Evolutionary conservation across 306 rosid genomes (phyloP).

Genomic region (Castanospermum australe): DNA sequence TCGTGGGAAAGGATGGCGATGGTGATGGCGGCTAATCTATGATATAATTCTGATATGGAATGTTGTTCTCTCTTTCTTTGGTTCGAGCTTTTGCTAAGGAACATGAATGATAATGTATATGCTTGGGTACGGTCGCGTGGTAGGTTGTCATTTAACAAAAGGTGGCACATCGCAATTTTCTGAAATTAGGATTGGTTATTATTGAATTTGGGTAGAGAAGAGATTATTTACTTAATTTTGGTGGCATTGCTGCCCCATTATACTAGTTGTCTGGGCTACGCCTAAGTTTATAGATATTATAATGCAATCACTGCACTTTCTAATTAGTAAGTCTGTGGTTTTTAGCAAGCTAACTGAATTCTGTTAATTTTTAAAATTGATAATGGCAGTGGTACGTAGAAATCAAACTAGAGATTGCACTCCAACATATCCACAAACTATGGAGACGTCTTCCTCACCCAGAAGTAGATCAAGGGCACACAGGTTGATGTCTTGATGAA

Average conservation of each 20-base stretch:
- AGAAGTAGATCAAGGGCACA: too few species aligned
- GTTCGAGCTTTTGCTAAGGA: not conserved
- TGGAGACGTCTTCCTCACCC: too few species aligned
- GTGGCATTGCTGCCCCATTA: not conserved
- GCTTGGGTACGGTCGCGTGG: not conserved
- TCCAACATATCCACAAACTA: too few species aligned
- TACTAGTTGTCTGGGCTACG: too few species aligned
- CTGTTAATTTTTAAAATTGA: too few species aligned
- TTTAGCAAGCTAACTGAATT: too few species aligned
- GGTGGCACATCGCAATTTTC: constrained; percentile 8
- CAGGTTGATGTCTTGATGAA: too few species aligned
- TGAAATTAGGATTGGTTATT: not conserved
- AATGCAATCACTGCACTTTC: too few species aligned
- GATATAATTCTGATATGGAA: not conserved
- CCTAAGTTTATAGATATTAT: too few species aligned
- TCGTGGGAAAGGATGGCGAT: not conserved
- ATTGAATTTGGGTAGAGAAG: not conserved
- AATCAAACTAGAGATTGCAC: too few species aligned
- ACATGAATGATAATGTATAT: not conserved
- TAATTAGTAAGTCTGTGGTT: too few species aligned
- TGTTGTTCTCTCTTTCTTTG: not conserved
- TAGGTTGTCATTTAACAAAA: not conserved
- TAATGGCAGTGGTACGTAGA: too few species aligned
- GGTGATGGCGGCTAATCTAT: not conserved
- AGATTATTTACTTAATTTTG: not conserved